Conservation (phyloP, 495 filamentous ascomycete species). For the Parathielavia appendiculata region DNA sequence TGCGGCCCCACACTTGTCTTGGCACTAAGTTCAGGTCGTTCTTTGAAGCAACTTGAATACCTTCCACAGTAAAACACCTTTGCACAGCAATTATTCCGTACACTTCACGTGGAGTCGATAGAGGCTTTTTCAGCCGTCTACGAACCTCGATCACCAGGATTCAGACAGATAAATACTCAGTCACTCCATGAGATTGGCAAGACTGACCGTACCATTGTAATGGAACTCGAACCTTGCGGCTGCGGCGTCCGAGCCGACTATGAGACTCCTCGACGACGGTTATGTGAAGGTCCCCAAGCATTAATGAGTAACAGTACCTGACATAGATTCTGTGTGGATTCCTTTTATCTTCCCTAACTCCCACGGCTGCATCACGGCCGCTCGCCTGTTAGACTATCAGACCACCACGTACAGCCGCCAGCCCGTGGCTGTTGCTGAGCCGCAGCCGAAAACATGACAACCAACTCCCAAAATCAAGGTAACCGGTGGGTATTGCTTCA, state of each 20-base stretch:
- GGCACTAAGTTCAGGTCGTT: not conserved
- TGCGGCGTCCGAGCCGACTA: too few relatives aligned
- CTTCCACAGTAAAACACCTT: not conserved
- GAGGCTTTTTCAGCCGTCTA: not conserved
- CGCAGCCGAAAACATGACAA: not conserved
- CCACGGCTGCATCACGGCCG: not conserved
- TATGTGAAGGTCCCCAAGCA: not conserved
- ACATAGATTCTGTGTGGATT: not conserved
- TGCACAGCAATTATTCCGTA: not conserved
- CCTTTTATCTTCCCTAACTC: conserved; percentile 6
- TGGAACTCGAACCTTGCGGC: too few relatives aligned
- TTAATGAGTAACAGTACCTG: not conserved
- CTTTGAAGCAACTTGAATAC: not conserved
- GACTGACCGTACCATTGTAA: too few relatives aligned
- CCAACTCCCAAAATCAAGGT: conserved; percentile 4
- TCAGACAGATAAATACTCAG: too few relatives aligned
- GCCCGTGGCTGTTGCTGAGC: not conserved
- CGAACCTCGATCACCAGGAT: not conserved
- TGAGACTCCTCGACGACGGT: too few relatives aligned
- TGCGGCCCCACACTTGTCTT: conserved; percentile 7
- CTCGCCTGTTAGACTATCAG: not conserved
- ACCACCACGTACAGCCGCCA: not conserved
- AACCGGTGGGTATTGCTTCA: conserved; percentile 15
- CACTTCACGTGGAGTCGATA: too few relatives aligned
- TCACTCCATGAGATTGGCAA: too few relatives aligned